Base-by-base conservation (phyloP, 345 rosid genomes). In the Hirschfeldia incana region DNA sequence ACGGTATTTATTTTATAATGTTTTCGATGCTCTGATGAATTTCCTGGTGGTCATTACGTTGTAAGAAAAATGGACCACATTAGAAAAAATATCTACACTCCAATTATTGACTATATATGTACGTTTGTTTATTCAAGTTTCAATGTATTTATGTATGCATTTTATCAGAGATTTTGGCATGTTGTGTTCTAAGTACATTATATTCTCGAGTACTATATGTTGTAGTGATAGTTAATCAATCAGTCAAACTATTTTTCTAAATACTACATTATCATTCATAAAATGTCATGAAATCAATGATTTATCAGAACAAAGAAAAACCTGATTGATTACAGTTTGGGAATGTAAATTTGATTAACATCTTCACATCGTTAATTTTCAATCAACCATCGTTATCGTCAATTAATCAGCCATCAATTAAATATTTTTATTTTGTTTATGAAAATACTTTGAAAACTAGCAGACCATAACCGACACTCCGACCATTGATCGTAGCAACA, bases 401-500 rank as follows among this genome's bases (percentile, higher is more conserved):
- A 12, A 46, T 46, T 15, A 8, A 46, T 46, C 53, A 8, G 42
- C 67, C 16, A 39, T 46, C 29, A 29, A 6, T 13, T 62, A 70
- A 62, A 33, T 26, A 51, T 3, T 3, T 57, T 9, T 58, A 51
- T 49, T 4, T 32, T 6, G 34, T 17, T 63, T 5, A 42, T 30
- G 37, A 17, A 29, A 58, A 29, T 59, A 15, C 9, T 61, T 2
- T 6, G 26, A 32, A 62, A 63, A 30, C 67, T 30, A 65, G 65
- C 69, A 73, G 74, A 73, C 74, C 74, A 67, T 59, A 78, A 59
- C 78, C 74, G 82, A 73, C 82, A 78, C 63, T 78, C 68, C n/a
- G 21, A 78, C 73, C 68, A 66, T 26, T 30, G 42, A 78, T 78
- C 42, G 13, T 27, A 67, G n/a, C 69, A 78, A 65, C 74, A 44